Evolutionary conservation across 306 rosid species (phyloP), one percentile per base, ranked within the genome.

Genomic region (Citrullus amarus): DNA sequence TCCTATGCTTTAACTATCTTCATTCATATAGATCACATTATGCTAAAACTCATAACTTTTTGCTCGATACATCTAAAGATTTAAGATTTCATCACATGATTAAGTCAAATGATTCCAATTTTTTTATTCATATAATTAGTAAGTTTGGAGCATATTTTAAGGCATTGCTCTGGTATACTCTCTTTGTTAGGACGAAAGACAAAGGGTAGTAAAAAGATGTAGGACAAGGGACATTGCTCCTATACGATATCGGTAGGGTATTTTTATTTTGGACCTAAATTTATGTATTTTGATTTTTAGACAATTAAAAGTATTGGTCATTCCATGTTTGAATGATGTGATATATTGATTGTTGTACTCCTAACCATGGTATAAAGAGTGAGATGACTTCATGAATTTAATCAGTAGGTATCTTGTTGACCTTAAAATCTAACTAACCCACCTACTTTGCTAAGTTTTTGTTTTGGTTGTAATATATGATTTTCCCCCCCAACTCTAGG

Each of bases 391-490:
- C 58, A 51, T 61, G 58, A 62, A 72, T 18, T 65, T 17, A 83
- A 77, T 79, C 6, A 80, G 83, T 79, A 83, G 86, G 86, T 83
- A 46, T 13, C 65, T 18, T 60, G 56, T 79, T 83, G 81, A 83
- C 83, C 75, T 75, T 58, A n/a, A 44, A 58, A 57, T 65, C 16
- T 76, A 83, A 75, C 86, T 58, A 80, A 76, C 58, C 79, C 60
- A 83, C 86, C 86, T 68, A 83, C 77, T 73, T 76, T 69, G 78
- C 83, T 20, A 46, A 22, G 59, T 28, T 48, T 28, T 48, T 28
- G 77, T 50, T 72, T 28, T 50, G 32, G 12, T 70, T 30, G 30
- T 72, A 48, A 14, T 30, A 48, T 70, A 50, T 72, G 77, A 71
- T 71, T 28, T 25, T n/a, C 10, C 4, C 6, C 2, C 56, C 1